Evolutionary conservation across 2,329 filamentous ascomycete species (phyloP).

Genomic region (Penicillium sp.): DNA sequence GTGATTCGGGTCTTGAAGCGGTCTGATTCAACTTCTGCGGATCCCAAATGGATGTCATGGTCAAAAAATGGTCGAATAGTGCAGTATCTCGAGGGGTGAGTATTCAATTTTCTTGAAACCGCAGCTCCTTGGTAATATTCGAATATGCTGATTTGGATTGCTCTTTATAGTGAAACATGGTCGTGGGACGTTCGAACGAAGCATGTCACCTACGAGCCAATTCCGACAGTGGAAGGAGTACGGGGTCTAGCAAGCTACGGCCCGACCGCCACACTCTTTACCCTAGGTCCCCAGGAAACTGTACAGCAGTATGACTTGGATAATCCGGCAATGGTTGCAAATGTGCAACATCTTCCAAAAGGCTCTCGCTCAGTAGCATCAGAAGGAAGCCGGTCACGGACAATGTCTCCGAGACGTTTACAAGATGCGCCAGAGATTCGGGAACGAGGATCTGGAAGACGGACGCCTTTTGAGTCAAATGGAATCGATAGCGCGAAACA

Average conservation of each 20-base stretch:
- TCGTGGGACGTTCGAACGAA: slow-evolving; percentile 99
- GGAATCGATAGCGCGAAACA: slow-evolving; percentile 64
- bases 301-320: slow-evolving; percentile 96
- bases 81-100: slow-evolving; percentile 88
- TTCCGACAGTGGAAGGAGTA: slow-evolving; percentile 82
- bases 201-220: slow-evolving; percentile 84
- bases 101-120: slow-evolving; percentile 24
- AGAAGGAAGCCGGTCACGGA: slow-evolving; percentile 58
- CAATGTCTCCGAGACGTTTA: slow-evolving; percentile 35
- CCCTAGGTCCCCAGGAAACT: slow-evolving; percentile 81
- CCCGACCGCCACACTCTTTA: slow-evolving; percentile 89
- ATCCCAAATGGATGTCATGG: slow-evolving; percentile 96
- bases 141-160: background rate
- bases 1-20: slow-evolving; percentile 86
- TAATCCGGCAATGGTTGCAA: slow-evolving; percentile 79
- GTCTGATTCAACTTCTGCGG: slow-evolving; percentile 71
- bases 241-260: slow-evolving; percentile 86
- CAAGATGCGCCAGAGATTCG: slow-evolving; percentile 61
- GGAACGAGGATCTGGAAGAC: slow-evolving; percentile 72
- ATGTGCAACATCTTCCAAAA: slow-evolving; percentile 82
- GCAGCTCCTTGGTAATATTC: background rate
- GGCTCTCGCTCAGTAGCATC: slow-evolving; percentile 80
- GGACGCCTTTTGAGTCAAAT: slow-evolving; percentile 73
- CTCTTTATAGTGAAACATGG: slow-evolving; percentile 71
- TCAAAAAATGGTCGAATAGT: slow-evolving; percentile 97